Percentiles rank a stretch among this genome's conserved stretches.
Evolutionary conservation across 371 early-diverging fungal genomes (phyloP).

Genomic region (Mortierella sp.): DNA sequence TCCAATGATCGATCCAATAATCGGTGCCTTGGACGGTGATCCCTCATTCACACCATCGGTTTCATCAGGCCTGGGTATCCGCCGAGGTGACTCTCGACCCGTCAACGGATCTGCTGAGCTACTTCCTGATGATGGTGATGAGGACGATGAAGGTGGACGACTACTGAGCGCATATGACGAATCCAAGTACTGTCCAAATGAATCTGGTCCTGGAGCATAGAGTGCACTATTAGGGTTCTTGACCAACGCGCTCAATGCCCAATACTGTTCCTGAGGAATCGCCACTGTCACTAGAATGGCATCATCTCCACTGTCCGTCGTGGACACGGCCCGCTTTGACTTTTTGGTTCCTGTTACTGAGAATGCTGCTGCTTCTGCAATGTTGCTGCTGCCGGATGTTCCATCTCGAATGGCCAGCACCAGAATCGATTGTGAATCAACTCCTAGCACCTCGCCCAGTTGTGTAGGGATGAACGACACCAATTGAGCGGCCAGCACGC

Average conservation of each 20-base stretch:
- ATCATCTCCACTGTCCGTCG: conserved; percentile 19
- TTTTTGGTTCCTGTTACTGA: too few relatives aligned
- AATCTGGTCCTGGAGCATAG: conserved; percentile 7
- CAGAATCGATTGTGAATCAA: conserved; percentile 14
- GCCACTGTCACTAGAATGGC: conserved; percentile 33
- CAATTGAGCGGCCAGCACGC: conserved; percentile 40
- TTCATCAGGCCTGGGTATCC: conserved; percentile 1
- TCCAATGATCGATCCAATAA: conserved; percentile 36
- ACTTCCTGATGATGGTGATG: conserved; percentile 1
- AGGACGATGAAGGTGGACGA: conserved; percentile 12
- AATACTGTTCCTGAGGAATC: conserved; percentile 30
- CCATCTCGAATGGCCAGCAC: conserved; percentile 46
- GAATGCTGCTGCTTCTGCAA: too few relatives aligned
- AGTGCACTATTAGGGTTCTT: conserved; percentile 9
- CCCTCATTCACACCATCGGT: not conserved
- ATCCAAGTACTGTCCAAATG: conserved; percentile 44
- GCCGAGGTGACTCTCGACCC: conserved; percentile 9
- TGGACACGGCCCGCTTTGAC: conserved; percentile 30
- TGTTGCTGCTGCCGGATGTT: not conserved
- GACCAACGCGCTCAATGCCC: conserved; percentile 16
- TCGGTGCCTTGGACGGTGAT: not conserved
- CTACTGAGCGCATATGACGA: conserved; percentile 22
- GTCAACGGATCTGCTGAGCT: conserved; percentile 14
- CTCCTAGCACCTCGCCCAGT: conserved; percentile 15
- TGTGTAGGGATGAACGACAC: conserved; percentile 44